Conservation (phyloP, 2,329 filamentous ascomycete species). For the Corynespora cassiicola region DNA sequence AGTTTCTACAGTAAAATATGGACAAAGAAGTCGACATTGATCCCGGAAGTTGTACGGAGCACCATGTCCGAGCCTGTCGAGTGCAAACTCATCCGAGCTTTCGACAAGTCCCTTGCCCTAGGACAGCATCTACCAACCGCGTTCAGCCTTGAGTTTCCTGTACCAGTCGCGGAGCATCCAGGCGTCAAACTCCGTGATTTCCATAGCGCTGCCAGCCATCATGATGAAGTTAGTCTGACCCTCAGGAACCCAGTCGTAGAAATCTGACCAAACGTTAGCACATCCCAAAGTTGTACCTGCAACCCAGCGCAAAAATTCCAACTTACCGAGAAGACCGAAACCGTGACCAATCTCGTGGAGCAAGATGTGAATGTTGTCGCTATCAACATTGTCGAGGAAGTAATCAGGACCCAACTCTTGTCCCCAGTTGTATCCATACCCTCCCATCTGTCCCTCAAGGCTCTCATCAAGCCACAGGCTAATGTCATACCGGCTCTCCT, state of each 20-base stretch:
- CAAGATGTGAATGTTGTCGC: constrained; percentile 52
- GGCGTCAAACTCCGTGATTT: constrained; percentile 56
- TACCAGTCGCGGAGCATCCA: constrained; percentile 60
- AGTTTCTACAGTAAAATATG: too few relatives aligned
- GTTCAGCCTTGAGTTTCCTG: constrained; percentile 37
- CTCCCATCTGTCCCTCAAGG: constrained; percentile 43
- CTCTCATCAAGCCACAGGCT: constrained; percentile 55
- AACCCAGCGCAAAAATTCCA: not conserved
- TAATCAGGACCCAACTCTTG: constrained; percentile 53
- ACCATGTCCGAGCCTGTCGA: too few relatives aligned
- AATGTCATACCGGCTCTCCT: constrained; percentile 47
- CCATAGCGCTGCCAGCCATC: constrained; percentile 51
- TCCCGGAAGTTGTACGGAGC: too few relatives aligned
- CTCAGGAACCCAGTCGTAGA: constrained; percentile 53
- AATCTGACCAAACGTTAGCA: constrained; percentile 30
- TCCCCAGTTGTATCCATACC: constrained; percentile 57
- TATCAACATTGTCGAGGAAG: constrained; percentile 47
- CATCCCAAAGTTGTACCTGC: constrained; percentile 3
- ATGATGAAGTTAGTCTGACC: constrained; percentile 54
- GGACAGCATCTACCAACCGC: constrained; percentile 23
- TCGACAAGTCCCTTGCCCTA: too few relatives aligned
- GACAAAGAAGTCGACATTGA: too few relatives aligned
- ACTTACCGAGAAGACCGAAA: constrained; percentile 43
- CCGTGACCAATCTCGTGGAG: constrained; percentile 55
- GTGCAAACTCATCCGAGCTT: too few relatives aligned